A percentile compares a stretch with the other conserved stretches of the same genome.
Evolutionary conservation across 2,329 filamentous ascomycete genomes (phyloP).

Genomic region (Blastomyces parvus): DNA sequence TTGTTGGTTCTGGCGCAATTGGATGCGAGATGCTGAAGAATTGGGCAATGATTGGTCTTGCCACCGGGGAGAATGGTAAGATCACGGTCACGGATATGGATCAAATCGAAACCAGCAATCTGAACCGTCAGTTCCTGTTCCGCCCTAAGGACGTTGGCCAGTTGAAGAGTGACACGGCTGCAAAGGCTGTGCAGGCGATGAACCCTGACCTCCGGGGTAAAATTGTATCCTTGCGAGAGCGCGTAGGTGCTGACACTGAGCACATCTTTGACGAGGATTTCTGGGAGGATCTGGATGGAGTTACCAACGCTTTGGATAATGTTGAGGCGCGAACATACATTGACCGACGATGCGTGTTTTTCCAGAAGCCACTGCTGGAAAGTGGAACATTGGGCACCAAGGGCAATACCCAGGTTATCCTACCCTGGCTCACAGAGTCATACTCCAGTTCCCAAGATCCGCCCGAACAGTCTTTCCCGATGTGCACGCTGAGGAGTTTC

Average conservation of each 20-base stretch:
- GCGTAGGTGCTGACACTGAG: slow-evolving; percentile 86
- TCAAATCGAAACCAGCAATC: slow-evolving; percentile 96
- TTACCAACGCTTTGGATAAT: slow-evolving; percentile 96
- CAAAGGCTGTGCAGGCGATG: slow-evolving; percentile 83
- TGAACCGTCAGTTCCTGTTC: slow-evolving; percentile 96
- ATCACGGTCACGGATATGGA: slow-evolving; percentile 97
- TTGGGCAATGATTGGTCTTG: slow-evolving; percentile 97
- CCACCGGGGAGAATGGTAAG: slow-evolving; percentile 74
- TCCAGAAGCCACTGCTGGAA: slow-evolving; percentile 91
- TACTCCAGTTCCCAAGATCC: slow-evolving; percentile 97
- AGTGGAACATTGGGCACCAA: slow-evolving; percentile 94
- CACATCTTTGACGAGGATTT: slow-evolving; percentile 89
- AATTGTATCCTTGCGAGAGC: slow-evolving; percentile 76
- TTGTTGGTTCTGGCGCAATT: slow-evolving; percentile 93
- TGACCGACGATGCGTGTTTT: slow-evolving; percentile 92
- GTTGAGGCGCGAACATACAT: slow-evolving; percentile 96
- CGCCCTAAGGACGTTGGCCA: slow-evolving; percentile 85
- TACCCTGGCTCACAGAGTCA: slow-evolving; percentile 86
- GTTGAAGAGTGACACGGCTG: slow-evolving; percentile 92
- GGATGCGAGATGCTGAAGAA: slow-evolving; percentile 99
- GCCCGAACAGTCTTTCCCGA: slow-evolving; percentile 96
- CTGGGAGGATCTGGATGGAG: slow-evolving; percentile 77
- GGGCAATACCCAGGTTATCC: slow-evolving; percentile 92
- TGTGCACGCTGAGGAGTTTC: slow-evolving; percentile 96
- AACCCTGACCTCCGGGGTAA: slow-evolving; percentile 85